Evolutionary conservation across 768 basidiomycete genomes (phyloP), one percentile per base, ranked within the genome.

Genomic region (Mycena chlorophos): DNA sequence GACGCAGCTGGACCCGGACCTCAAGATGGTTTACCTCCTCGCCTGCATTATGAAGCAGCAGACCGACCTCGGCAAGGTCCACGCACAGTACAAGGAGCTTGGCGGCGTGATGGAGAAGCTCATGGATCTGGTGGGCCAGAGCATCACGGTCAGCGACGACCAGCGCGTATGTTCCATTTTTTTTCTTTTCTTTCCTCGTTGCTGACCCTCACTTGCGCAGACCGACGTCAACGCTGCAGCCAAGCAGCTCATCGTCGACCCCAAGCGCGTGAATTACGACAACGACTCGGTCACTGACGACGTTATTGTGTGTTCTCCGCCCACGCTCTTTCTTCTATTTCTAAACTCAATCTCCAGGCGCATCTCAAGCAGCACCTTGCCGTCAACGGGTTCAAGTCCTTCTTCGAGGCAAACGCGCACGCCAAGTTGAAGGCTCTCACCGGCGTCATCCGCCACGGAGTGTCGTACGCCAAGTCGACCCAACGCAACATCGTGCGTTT

Each of bases 201-300:
- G 16, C 26, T 26, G 13, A 3, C 17, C 19, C 26, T 16, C 31
- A 25, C 39, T 19, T 20, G 10, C 17, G 8, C 17, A 34, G 31
- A 17, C 31, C 31, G 31, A 34, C 17, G 17, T 34, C n/a, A n/a
- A 34, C 31, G 8, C 31, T 8, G 31, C 31, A 34, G 8, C 31
- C 17, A n/a, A 17, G 8, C 31, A 17, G 8, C 31, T 34, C 31
- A 34, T 8, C 8, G 31, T 34, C 5, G 49, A 51, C 19, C 49
- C 49, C 27, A 51, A 37, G n/a, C 31, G 49, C 20, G 26, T 22
- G 19, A 37, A 51, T 14, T 51, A 3, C 23, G 49, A 51, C 49
- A 51, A 51, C 49, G 49, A 51, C 34, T n/a, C 49, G 14, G 13
- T 51, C 5, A 30, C 31, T 3, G 22, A 4, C 4, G 49, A 37